A percentile compares a stretch with the other conserved stretches of the same genome.
Evolutionary conservation across 2,329 filamentous ascomycete genomes (phyloP).

Genomic region (Fusarium metavorans): DNA sequence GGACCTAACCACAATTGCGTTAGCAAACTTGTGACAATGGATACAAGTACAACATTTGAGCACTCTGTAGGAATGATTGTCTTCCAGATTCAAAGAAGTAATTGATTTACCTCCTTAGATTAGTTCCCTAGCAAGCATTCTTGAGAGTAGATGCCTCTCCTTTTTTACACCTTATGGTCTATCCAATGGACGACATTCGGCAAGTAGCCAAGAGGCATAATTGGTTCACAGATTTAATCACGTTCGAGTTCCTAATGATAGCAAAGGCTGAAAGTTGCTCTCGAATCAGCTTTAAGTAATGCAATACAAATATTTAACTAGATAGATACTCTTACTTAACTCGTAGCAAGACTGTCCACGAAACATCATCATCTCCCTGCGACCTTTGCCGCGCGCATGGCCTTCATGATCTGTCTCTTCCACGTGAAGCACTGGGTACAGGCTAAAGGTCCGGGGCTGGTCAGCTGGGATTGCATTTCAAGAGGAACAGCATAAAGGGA

Average conservation of each 20-base stretch:
- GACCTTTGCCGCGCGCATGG: neutral
- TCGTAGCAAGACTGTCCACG: too few species aligned
- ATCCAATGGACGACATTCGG: neutral
- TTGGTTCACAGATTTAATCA: neutral
- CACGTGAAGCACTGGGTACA: neutral
- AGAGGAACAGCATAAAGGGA: neutral
- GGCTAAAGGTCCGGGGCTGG: neutral
- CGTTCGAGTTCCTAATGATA: neutral
- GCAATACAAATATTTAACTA: neutral
- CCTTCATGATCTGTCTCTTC: neutral
- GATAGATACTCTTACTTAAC: neutral
- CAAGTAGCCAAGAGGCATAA: neutral
- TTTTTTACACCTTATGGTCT: neutral
- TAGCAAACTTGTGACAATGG: too few species aligned
- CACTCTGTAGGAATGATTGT: rapidly evolving
- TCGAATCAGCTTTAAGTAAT: too few species aligned
- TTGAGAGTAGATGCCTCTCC: neutral
- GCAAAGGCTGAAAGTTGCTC: neutral
- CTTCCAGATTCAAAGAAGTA: neutral
- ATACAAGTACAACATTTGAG: neutral
- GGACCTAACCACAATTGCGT: too few species aligned
- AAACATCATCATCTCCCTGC: neutral
- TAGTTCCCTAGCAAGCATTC: neutral
- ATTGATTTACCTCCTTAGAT: neutral
- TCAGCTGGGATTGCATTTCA: neutral